Base-by-base conservation (phyloP, 352 stramenopile species). In the Phytophthora foliorum region DNA sequence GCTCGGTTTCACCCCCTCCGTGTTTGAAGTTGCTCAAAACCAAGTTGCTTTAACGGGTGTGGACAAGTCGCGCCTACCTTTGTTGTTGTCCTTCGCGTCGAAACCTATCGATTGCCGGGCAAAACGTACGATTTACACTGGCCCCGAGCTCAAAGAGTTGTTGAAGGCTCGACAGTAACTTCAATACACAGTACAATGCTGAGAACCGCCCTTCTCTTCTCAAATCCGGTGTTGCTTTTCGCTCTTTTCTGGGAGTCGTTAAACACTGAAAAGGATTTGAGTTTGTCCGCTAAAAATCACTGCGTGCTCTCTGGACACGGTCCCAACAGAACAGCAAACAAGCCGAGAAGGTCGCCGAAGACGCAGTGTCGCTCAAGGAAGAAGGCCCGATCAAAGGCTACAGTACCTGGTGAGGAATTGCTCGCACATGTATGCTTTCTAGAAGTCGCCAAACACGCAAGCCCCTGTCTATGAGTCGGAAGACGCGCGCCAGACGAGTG, bases 221-320 rank as follows among this genome's bases (percentile, higher is more conserved):
- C 58, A 58, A 66, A 66, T 66, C 58, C 58, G 48, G 57, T 65
- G 57, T 65, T 65, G 57, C 34, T 21, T 58, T 36, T 19, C 38
- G 46, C 58, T 66, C 58, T 66, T 66, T 65, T 66, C 46, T 66
- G 58, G 54, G 24, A 22, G 14, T 36, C 36, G 58, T 66, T 66
- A 53, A 65, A 64, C 38, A 34, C 27, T 52, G 14, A 39, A 13
- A 14, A 50, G 13, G 42, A 50, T 50, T 50, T 50, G 19, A 50
- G 21, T 31, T 32, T 32, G 29, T 10, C 5, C 4, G 22, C 21
- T 50, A 48, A 63, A 63, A 21, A 29, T 31, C 41, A 24, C 34
- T 21, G 42, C 31, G 21, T 56, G 44, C 56, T 56, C 56, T 56
- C 56, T 63, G 32, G 29, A 36, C 11, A 49, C 31, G 29, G 16